Conservation (phyloP, 495 filamentous ascomycete species). For the Ascobolus immersus region DNA sequence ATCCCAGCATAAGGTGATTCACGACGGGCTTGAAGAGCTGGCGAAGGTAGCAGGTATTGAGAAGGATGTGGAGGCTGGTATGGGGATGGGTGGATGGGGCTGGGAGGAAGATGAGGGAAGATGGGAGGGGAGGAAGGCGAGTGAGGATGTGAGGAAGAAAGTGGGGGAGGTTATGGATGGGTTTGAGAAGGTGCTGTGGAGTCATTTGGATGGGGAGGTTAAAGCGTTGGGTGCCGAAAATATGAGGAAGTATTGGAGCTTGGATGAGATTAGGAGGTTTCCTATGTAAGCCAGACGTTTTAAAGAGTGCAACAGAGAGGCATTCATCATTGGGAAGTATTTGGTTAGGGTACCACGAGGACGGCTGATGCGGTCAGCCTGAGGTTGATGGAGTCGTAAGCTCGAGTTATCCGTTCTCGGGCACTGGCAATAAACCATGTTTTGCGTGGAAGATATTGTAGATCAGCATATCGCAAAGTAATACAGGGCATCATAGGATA, state of each 20-base stretch:
- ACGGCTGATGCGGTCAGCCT: no score
- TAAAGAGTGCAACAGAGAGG: constrained; percentile 16
- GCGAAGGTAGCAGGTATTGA: constrained; percentile 38
- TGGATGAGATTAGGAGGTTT: constrained; percentile 48
- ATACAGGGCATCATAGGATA: no score
- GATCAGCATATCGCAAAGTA: no score
- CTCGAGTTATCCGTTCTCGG: no score
- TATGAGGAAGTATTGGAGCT: constrained; percentile 63
- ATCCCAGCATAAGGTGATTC: constrained; percentile 59
- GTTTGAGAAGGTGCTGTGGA: constrained; percentile 42
- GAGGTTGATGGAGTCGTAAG: no score
- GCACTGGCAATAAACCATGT: no score
- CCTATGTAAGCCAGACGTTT: no score
- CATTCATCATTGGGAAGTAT: no score
- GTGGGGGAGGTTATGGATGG: constrained; percentile 12
- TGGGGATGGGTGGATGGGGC: constrained; percentile 28
- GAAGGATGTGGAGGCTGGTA: constrained; percentile 44
- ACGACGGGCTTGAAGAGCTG: constrained; percentile 50
- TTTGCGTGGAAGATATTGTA: no score
- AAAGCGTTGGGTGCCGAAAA: constrained; percentile 47
- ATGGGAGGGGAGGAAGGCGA: constrained; percentile 43
- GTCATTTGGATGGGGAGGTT: constrained; percentile 52
- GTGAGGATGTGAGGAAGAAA: constrained; percentile 42
- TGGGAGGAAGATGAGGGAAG: constrained; percentile 36
- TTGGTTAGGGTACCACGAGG: no score